These are phyloP conservation scores for Fusarium pseudograminearum DNA, from an alignment of 2,329 filamentous ascomycete genomes.

Conservation along the genomic window DNA sequence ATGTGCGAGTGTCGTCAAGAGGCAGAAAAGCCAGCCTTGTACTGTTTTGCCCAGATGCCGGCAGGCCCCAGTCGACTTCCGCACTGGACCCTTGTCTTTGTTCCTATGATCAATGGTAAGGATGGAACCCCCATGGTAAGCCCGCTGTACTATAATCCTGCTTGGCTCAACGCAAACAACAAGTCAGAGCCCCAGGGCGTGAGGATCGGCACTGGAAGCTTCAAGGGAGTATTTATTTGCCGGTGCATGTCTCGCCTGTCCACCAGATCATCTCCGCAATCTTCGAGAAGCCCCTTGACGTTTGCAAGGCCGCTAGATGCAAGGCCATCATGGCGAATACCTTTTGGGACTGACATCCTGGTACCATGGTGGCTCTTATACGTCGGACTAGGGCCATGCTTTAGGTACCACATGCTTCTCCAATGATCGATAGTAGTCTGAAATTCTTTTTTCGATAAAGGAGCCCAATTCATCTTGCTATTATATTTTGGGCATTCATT, in stretches of 20 bases:
- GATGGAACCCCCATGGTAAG: constrained; percentile 23
- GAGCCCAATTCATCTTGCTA: constrained; percentile 30
- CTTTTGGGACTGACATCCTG: constrained; percentile 44
- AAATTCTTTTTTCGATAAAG: constrained; percentile 39
- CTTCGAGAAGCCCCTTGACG: constrained; percentile 35
- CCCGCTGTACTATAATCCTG: constrained; percentile 38
- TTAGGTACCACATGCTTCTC: constrained; percentile 50
- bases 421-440: constrained; percentile 42
- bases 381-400: constrained; percentile 51
- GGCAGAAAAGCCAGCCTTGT: constrained; percentile 2
- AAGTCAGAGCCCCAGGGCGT: constrained; percentile 40
- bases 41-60: not conserved
- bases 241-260: constrained; percentile 33
- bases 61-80: not conserved
- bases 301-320: constrained; percentile 43
- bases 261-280: constrained; percentile 38
- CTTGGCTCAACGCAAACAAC: constrained; percentile 34
- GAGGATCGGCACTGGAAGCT: constrained; percentile 43
- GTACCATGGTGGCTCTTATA: constrained; percentile 48
- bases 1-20: not conserved
- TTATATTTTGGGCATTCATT: constrained; percentile 12
- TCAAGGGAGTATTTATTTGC: constrained; percentile 30
- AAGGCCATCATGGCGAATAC: constrained; percentile 45
- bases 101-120: constrained; percentile 25
- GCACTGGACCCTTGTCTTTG: not conserved